phyloP scores from a whole-genome alignment of 257 asterid species.

The Solanum commersonii region DNA sequence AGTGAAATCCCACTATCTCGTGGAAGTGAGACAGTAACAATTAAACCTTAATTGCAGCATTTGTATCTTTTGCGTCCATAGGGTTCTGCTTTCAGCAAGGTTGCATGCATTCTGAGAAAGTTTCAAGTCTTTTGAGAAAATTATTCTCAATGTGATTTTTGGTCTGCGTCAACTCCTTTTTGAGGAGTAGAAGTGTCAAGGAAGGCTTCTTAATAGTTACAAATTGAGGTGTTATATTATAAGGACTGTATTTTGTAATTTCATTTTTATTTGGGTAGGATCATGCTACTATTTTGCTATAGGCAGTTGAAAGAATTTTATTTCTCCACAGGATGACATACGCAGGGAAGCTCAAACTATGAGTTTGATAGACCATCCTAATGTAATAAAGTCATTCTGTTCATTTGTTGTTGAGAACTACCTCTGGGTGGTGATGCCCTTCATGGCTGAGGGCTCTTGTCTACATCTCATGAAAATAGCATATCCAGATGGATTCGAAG shows the following conservation, averaged over 20 bases:
- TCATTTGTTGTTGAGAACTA: conserved; percentile 91
- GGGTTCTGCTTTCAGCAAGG: not conserved
- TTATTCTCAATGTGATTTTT: not conserved
- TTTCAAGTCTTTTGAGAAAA: not conserved
- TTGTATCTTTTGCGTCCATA: not conserved
- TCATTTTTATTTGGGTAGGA: not conserved
- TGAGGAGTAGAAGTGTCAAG: not conserved
- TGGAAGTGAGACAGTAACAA: not conserved
- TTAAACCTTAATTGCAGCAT: not conserved
- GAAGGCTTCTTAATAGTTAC: not conserved
- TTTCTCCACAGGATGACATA: conserved; percentile 74
- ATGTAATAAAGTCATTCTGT: conserved; percentile 78
- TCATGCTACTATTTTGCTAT: not conserved
- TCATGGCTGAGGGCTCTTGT: conserved; percentile 98
- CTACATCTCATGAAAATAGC: conserved; percentile 96
- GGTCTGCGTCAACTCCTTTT: not conserved
- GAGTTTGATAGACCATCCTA: conserved; percentile 94
- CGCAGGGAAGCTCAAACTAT: conserved; percentile 96
- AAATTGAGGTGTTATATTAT: not conserved
- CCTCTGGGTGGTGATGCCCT: conserved; percentile 99
- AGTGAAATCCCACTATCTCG: not conserved
- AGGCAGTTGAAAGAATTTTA: not conserved
- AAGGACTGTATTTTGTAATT: not conserved
- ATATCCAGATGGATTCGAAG: conserved; percentile 96
- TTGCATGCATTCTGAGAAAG: not conserved